Base-by-base conservation (phyloP, 2,329 filamentous ascomycete genomes). In the Ascochyta lentis region DNA sequence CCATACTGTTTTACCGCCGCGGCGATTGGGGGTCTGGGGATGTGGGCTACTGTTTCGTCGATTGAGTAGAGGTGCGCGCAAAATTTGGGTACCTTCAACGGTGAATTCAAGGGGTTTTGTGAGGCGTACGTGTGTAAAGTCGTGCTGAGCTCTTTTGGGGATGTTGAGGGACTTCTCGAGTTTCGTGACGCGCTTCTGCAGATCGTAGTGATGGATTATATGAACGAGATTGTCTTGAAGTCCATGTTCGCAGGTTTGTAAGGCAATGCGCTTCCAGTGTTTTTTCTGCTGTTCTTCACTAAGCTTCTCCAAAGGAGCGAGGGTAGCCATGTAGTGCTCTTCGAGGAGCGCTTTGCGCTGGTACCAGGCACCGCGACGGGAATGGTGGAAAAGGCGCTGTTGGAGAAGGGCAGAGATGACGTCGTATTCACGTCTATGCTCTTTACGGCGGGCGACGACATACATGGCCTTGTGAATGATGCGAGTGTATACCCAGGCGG, bases 171-270 rank as follows among this genome's bases (percentile, higher is more conserved):
- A 85, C 70, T 87, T 94, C 75, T 99, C 95, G 0, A 99, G 84
- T 76, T 97, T 98, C 45, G 86, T 84, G n/a, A 97, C 85, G 1
- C 95, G 89, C 74, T 96, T 98, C 73, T 98, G 94, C 6, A 99
- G 79, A 68, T 98, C 94, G 69, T 96, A 92, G 71, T 99, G 94
- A 72, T 91, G 94, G 56, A 96, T 95, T 23, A 96, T 77, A 75
- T 99, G 95, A 56, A 94, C 96, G 53, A 95, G 84, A 26, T 87
- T 86, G 67, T 99, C 95, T 71, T 96, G 89, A 0, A 99, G 81
- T 0, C 91, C 95, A 37, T 84, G 80, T 74, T 96, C 93, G 69
- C 95, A 98, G 0, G 95, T 99, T 7, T 80, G 78, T 4, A 91
- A 80, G 0, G 95, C 91, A 19, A 87, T 82, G 8, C 84, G 82